Conservation (phyloP, 805 yeast genomes). For the Wickerhamomyces canadensis region DNA sequence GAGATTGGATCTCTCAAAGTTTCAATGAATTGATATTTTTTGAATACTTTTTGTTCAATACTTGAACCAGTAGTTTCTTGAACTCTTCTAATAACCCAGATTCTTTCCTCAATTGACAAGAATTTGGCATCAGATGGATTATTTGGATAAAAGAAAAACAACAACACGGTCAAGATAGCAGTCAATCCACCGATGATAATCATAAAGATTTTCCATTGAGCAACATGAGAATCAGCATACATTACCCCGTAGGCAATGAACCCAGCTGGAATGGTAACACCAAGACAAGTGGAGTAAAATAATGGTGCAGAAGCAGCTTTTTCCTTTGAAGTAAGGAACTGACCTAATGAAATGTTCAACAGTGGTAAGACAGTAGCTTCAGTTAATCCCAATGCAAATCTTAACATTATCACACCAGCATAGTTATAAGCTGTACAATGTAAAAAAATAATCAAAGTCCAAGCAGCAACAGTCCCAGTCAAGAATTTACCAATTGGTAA, state of each 20-base stretch:
- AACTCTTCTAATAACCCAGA: conserved; percentile 36
- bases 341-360: conserved; percentile 42
- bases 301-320: conserved; percentile 49
- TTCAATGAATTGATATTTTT: conserved; percentile 44
- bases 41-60: conserved; percentile 42
- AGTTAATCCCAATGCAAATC: conserved; percentile 48
- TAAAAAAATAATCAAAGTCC: conserved; percentile 43
- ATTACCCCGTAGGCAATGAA: conserved; percentile 40
- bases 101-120: conserved; percentile 42
- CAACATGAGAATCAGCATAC: conserved; percentile 22
- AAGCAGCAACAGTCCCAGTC: conserved; percentile 29
- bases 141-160: conserved; percentile 43
- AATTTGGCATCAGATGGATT: conserved; percentile 50
- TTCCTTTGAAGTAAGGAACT: conserved; percentile 42
- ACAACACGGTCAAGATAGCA: conserved; percentile 29
- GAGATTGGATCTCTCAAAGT: conserved; percentile 43
- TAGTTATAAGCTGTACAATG: conserved; percentile 40
- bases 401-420: conserved; percentile 39
- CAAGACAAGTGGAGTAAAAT: conserved; percentile 47
- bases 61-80: conserved; percentile 35
- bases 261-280: conserved; percentile 46
- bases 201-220: conserved; percentile 49
- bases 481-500: conserved; percentile 37
- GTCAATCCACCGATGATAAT: conserved; percentile 54
- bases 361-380: conserved; percentile 41